These are phyloP conservation scores for Furcasterigmium sp. DNA, from an alignment of 2,329 filamentous ascomycete genomes.

Conservation along the genomic window DNA sequence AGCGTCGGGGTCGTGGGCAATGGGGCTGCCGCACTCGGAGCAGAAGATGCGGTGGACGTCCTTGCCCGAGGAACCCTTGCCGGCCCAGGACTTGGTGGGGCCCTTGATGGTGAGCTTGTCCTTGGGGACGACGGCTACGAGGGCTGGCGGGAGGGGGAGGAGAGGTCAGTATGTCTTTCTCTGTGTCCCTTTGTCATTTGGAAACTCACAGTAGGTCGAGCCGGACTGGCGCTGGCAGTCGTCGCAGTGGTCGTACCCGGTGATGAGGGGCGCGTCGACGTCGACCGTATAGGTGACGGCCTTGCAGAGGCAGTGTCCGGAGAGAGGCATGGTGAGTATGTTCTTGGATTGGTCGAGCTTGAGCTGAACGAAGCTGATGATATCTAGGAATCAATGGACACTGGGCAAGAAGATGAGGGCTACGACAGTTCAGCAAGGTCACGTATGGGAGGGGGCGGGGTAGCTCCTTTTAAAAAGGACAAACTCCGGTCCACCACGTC, in stretches of 20 bases:
- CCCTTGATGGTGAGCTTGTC: constrained; percentile 59
- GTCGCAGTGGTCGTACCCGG: constrained; percentile 67
- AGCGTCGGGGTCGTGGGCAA: constrained; percentile 66
- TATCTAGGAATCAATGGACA: constrained; percentile 13
- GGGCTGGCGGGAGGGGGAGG: constrained; percentile 40
- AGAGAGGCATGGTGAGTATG: constrained; percentile 56
- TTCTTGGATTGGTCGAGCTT: constrained; percentile 1
- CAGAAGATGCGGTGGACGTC: constrained; percentile 65
- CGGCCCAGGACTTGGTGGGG: constrained; percentile 59
- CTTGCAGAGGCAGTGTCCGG: constrained; percentile 67
- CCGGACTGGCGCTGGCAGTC: constrained; percentile 68
- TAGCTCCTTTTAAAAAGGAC: too few species aligned
- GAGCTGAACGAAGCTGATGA: neutral
- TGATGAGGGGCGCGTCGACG: constrained; percentile 45
- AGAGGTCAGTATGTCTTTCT: neutral
- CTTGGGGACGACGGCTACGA: constrained; percentile 62
- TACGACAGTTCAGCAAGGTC: too few species aligned
- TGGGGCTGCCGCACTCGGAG: constrained; percentile 63
- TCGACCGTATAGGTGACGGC: constrained; percentile 62
- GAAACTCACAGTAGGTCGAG: constrained; percentile 58
- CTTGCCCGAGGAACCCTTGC: constrained; percentile 55
- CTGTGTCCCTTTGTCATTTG: neutral
- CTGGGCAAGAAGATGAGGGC: constrained; percentile 5
- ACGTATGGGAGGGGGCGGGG: too few species aligned
- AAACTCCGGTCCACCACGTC: too few species aligned